phyloP scores from a whole-genome alignment of 345 rosid genomes.

The Populus nigra region DNA sequence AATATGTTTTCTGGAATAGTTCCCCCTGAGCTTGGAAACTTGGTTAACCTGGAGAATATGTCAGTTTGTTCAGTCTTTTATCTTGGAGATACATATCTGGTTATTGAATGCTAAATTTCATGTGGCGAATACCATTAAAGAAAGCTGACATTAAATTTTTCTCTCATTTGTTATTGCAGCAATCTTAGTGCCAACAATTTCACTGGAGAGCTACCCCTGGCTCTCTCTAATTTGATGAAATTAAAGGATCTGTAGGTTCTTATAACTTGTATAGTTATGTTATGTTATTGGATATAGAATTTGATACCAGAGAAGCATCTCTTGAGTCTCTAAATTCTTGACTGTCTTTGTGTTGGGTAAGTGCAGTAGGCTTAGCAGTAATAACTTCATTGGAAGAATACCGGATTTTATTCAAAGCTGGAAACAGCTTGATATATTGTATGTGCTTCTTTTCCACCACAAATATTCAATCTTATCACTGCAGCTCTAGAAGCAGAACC shows the following conservation, averaged over 20 bases:
- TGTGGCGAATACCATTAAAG: too few relatives aligned
- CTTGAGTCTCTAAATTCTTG: too few relatives aligned
- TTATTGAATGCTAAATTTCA: not conserved
- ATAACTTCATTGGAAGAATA: conserved; percentile 14
- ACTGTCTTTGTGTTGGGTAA: not conserved
- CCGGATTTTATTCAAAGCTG: conserved; percentile 11
- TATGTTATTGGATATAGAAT: not conserved
- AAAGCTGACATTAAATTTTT: not conserved
- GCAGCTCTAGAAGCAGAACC: not conserved
- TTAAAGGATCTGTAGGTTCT: conserved; percentile 14
- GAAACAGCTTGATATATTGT: conserved; percentile 7
- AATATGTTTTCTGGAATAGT: conserved; percentile 41
- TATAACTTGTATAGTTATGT: not conserved
- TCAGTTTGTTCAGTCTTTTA: conserved; percentile 25
- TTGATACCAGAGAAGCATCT: not conserved
- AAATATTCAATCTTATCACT: not conserved
- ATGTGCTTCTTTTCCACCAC: not conserved
- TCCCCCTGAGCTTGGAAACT: conserved; percentile 43
- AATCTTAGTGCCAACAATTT: conserved; percentile 22
- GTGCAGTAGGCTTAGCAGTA: conserved; percentile 20
- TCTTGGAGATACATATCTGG: not conserved
- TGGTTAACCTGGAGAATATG: conserved; percentile 44
- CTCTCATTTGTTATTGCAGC: not conserved
- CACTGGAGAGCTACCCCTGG: conserved; percentile 14
- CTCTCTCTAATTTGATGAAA: conserved; percentile 17